A percentile compares a stretch with the other conserved stretches of the same genome.
Conservation (phyloP, 805 yeast genomes). For the Komagataella phaffii region DNA sequence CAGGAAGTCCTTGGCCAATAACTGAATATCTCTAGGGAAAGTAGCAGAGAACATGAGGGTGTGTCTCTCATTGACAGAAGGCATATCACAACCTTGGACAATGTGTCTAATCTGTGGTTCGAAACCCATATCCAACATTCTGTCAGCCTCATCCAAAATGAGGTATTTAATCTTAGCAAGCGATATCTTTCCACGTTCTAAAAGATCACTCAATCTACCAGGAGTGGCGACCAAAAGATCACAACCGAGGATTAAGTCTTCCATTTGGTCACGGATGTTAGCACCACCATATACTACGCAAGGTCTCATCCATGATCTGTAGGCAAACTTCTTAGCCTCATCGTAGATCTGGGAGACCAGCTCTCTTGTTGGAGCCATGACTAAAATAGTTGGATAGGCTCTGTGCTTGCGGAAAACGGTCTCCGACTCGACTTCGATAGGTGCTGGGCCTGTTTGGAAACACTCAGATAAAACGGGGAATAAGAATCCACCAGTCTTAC, state of each 20-base stretch:
- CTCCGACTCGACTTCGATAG: constrained; percentile 24
- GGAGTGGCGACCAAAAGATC: constrained; percentile 97
- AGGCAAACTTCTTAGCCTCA: constrained; percentile 89
- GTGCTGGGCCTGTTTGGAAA: constrained; percentile 77
- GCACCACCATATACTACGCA: constrained; percentile 99
- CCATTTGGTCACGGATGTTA: constrained; percentile 76
- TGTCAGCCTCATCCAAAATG: constrained; percentile 97
- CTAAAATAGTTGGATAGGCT: constrained; percentile 88
- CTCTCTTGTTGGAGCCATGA: constrained; percentile 99
- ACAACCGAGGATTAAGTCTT: constrained; percentile 86
- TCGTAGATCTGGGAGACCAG: constrained; percentile 93
- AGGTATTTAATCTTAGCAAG: constrained; percentile 82
- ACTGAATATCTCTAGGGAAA: constrained; percentile 95
- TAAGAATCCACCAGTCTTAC: constrained; percentile 99
- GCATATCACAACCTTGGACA: constrained; percentile 97
- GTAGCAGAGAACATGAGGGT: constrained; percentile 98
- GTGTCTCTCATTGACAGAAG: constrained; percentile 80
- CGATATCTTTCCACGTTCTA: constrained; percentile 91
- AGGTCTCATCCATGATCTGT: constrained; percentile 97
- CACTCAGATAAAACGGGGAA: constrained; percentile 95
- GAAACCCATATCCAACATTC: constrained; percentile 99
- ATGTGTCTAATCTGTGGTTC: constrained; percentile 98
- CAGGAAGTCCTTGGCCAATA: constrained; percentile 94
- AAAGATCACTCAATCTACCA: constrained; percentile 92
- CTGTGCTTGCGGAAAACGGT: constrained; percentile 46